A percentile compares a stretch with the other conserved stretches of the same genome.
phyloP scores from a whole-genome alignment of 805 yeast species.

The Saturnispora zaruensis region DNA sequence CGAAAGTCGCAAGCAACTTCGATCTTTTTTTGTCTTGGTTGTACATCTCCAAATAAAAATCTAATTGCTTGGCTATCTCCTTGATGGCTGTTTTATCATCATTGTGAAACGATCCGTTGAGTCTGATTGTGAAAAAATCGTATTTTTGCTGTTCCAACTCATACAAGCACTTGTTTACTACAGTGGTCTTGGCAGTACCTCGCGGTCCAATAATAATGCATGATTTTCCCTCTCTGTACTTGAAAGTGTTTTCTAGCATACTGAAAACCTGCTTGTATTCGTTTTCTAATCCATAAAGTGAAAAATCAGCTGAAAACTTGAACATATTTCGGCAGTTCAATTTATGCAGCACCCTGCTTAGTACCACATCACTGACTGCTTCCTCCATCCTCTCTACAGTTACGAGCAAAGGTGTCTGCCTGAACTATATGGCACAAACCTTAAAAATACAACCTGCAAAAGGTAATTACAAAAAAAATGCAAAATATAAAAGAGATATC shows the following conservation, averaged over 20 bases:
- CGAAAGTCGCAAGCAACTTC: slow-evolving; percentile 25
- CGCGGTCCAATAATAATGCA: slow-evolving; percentile 73
- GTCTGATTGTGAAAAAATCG: slow-evolving; percentile 51
- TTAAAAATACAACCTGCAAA: not conserved
- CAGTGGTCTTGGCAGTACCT: slow-evolving; percentile 63
- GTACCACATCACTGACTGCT: not conserved
- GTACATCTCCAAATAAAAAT: slow-evolving; percentile 27
- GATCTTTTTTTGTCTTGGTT: slow-evolving; percentile 14
- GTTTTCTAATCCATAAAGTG: slow-evolving; percentile 30
- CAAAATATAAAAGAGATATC: not conserved
- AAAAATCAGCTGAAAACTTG: slow-evolving; percentile 9
- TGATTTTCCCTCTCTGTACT: slow-evolving; percentile 72
- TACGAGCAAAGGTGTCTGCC: not conserved
- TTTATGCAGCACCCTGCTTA: slow-evolving; percentile 11
- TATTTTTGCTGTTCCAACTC: slow-evolving; percentile 34
- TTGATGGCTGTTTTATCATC: slow-evolving; percentile 76
- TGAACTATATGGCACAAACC: not conserved
- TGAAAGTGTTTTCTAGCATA: slow-evolving; percentile 55
- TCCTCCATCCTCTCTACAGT: not conserved
- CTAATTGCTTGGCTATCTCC: slow-evolving; percentile 80
- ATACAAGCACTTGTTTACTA: slow-evolving; percentile 49
- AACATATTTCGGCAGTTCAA: slow-evolving; percentile 17
- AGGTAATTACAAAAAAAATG: not conserved
- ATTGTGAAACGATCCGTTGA: slow-evolving; percentile 64
- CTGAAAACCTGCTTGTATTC: slow-evolving; percentile 44